A percentile compares a stretch with the other conserved stretches of the same genome.
Evolutionary conservation across 768 basidiomycete species (phyloP).

Genomic region (Rubroboletus pulcherrimus): DNA sequence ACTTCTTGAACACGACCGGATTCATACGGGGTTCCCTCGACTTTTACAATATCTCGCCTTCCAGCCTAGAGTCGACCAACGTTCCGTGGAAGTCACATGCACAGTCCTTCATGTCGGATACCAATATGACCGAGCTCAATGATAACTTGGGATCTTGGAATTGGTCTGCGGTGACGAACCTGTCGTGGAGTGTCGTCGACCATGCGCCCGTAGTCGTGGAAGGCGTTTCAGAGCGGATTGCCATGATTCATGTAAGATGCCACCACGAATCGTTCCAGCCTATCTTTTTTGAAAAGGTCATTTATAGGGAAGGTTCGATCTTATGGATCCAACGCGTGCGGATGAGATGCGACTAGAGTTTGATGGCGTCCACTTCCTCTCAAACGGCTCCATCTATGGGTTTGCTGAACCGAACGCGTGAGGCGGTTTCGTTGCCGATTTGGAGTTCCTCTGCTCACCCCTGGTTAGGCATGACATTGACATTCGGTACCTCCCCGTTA

Average conservation of each 20-base stretch:
- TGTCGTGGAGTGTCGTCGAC: conserved; percentile 66
- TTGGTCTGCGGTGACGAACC: conserved; percentile 61
- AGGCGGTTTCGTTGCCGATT: conserved; percentile 11
- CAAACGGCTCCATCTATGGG: conserved; percentile 75
- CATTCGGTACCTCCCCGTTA: conserved; percentile 59
- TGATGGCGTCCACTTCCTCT: conserved; percentile 71
- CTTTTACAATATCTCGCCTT: conserved; percentile 61
- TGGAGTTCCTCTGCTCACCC: neutral
- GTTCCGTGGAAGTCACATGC: conserved; percentile 51
- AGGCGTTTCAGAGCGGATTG: conserved; percentile 44
- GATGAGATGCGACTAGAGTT: conserved; percentile 69
- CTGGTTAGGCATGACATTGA: conserved; percentile 52
- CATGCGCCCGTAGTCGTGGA: conserved; percentile 40
- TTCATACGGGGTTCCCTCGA: conserved; percentile 64
- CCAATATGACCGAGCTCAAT: conserved; percentile 48
- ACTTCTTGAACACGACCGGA: conserved; percentile 75
- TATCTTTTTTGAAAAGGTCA: neutral
- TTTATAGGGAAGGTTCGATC: conserved; percentile 64
- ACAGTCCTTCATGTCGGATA: conserved; percentile 44
- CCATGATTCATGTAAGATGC: conserved; percentile 61
- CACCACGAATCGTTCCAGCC: conserved; percentile 2
- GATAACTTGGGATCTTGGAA: conserved; percentile 60
- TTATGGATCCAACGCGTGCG: conserved; percentile 47
- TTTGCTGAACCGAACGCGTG: conserved; percentile 65
- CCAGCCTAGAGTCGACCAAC: conserved; percentile 35